Conservation (phyloP, 352 stramenopile genomes). For the Globisporangium paddicum region DNA sequence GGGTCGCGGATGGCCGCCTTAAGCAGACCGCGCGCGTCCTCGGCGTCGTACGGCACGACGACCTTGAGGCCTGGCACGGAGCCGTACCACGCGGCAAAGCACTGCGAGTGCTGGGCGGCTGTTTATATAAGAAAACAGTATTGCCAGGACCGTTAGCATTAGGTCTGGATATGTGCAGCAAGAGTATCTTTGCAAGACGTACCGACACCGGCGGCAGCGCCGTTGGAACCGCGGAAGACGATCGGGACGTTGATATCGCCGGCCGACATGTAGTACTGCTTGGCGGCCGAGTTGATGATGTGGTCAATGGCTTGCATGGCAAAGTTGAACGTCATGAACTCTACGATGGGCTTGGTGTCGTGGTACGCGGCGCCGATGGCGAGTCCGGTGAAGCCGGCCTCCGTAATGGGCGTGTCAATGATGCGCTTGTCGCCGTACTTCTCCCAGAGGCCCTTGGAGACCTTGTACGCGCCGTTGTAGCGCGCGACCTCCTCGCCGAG, state of each 20-base stretch:
- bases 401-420: slow-evolving; percentile 99
- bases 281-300: slow-evolving; percentile 99
- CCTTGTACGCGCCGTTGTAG: slow-evolving; percentile 99
- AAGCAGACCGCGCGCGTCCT: slow-evolving; percentile 98
- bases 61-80: slow-evolving; percentile 98
- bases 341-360: slow-evolving; percentile 96
- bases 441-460: slow-evolving; percentile 96
- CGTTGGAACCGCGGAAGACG: slow-evolving; percentile 99
- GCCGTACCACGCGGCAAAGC: slow-evolving; percentile 98
- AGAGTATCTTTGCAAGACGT: slow-evolving; percentile 18
- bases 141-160: neutral
- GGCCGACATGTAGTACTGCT: slow-evolving; percentile 99
- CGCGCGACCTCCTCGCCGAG: slow-evolving; percentile 98
- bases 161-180: neutral
- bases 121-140: slow-evolving; percentile 1
- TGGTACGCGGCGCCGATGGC: slow-evolving; percentile 95
- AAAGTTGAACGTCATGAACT: slow-evolving; percentile 99
- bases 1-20: slow-evolving; percentile 99
- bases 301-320: slow-evolving; percentile 99
- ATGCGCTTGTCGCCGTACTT: slow-evolving; percentile 99
- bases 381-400: slow-evolving; percentile 94
- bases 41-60: slow-evolving; percentile 94
- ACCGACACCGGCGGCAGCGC: slow-evolving; percentile 94
- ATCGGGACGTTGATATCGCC: slow-evolving; percentile 98
- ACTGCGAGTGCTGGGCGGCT: slow-evolving; percentile 99